Conservation (phyloP, 306 rosid genomes). For the Fagus crenata region DNA sequence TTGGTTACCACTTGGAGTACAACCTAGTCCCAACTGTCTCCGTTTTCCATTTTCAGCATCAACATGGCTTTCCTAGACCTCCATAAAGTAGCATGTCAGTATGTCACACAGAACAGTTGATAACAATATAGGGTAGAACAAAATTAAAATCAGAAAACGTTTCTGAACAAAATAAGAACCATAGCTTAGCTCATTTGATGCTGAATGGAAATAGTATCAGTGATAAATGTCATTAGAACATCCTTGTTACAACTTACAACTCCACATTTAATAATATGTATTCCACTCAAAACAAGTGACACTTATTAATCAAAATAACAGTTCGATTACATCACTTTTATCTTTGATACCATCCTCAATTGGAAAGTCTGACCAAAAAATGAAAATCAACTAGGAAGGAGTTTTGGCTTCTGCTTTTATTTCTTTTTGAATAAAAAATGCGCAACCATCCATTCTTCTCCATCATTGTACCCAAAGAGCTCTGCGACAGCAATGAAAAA, state of each 20-base stretch:
- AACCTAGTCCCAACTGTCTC: background rate
- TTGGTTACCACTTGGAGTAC: background rate
- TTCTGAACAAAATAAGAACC: background rate
- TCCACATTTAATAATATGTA: too few species aligned
- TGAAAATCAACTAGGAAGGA: background rate
- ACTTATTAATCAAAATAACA: background rate
- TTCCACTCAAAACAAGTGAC: background rate
- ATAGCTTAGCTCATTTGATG: too few species aligned
- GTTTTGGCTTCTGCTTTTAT: conserved; percentile 24
- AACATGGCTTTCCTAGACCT: background rate
- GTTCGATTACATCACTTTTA: too few species aligned
- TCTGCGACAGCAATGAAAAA: conserved; percentile 90
- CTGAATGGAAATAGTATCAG: too few species aligned
- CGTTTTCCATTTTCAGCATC: background rate
- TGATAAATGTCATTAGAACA: background rate
- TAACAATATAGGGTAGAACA: background rate
- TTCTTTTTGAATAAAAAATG: conserved; percentile 77
- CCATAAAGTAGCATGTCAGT: background rate
- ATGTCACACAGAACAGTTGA: background rate
- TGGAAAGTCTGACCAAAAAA: background rate
- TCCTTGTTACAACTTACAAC: too few species aligned
- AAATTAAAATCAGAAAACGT: background rate
- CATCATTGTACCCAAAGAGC: conserved; percentile 77
- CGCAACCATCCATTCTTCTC: conserved; percentile 94
- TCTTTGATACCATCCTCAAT: background rate